Base-by-base conservation (phyloP, 345 rosid species). In the Acer negundo region DNA sequence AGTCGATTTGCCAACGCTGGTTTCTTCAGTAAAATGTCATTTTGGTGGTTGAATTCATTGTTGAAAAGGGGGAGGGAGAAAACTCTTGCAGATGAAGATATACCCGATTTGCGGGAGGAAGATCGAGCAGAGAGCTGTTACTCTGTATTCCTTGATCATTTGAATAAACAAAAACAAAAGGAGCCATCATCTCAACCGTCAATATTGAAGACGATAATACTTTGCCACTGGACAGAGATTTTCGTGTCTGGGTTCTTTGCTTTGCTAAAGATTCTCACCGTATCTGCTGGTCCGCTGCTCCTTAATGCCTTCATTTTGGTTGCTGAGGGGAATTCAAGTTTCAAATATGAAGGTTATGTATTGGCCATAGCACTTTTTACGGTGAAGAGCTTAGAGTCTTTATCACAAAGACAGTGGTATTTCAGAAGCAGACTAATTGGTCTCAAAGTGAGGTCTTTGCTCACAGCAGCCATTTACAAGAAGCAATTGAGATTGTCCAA, bases 331-430 rank as follows among this genome's bases (percentile, higher is more conserved):
- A 85, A 91, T 22, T 82, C 73, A 75, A 69, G 82, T 69, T 95
- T 91, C 47, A 75, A 86, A 49, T 83, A 93, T 24, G 98, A 93
- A 90, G 99, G 98, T 31, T 85, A 90, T 75, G 53, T 88, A 11
- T 81, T 95, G 86, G 93, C 94, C 6, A 4, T 93, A 51, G 22
- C 87, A 19, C 86, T 95, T 16, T 93, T 91, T 74, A 31, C 89
- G 59, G 76, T 90, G 17, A 95, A 95, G 85, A 80, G 74, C 62
- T 59, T 92, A 7, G 98, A 95, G 79, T 93, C 99, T 75, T 84
- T 95, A 70, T 84, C 98, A 6, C 97, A 93, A 77, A 90, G 98
- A 77, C 99, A 95, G 76, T 95, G 99, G 99, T 92, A 88, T 69
- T 95, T 95, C 71, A 83, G 96, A 87, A 81, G 91, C 76, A 90